Conservation (phyloP, 345 rosid species). For the Erysimum cheiranthoides region DNA sequence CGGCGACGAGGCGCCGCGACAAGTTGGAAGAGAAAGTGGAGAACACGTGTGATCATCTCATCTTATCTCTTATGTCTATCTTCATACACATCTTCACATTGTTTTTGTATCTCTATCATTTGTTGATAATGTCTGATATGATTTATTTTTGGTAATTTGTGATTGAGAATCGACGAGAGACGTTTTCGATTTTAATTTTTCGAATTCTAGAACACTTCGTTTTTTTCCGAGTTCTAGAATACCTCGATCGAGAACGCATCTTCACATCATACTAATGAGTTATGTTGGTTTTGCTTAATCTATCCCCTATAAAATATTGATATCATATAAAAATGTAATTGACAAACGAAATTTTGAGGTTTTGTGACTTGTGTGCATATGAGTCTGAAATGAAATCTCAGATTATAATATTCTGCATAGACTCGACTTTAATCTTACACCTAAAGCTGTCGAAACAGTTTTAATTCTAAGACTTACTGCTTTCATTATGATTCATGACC, state of each 20-base stretch:
- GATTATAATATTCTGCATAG: background rate
- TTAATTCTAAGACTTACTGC: background rate
- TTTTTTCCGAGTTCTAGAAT: too few relatives aligned
- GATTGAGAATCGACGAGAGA: conserved; percentile 9
- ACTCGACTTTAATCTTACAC: background rate
- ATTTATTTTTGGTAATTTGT: background rate
- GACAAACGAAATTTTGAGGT: background rate
- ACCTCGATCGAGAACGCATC: background rate
- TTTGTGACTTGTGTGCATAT: background rate
- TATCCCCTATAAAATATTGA: too few relatives aligned
- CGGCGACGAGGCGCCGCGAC: conserved; percentile 48
- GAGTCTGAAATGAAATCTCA: background rate
- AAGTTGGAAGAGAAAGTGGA: conserved; percentile 35
- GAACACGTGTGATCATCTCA: conserved; percentile 43
- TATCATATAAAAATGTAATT: too few relatives aligned
- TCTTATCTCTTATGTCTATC: conserved; percentile 43
- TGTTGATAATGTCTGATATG: conserved; percentile 6
- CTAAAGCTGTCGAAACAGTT: background rate
- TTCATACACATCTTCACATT: conserved; percentile 22
- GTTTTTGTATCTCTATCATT: conserved; percentile 2
- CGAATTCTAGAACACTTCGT: too few relatives aligned
- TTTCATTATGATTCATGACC: too few relatives aligned
- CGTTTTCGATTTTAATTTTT: background rate
- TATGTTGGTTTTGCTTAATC: too few relatives aligned
- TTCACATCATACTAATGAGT: background rate